Evolutionary conservation across 306 rosid species (phyloP), one percentile per base, ranked within the genome.

Genomic region (Prosopis cineraria): DNA sequence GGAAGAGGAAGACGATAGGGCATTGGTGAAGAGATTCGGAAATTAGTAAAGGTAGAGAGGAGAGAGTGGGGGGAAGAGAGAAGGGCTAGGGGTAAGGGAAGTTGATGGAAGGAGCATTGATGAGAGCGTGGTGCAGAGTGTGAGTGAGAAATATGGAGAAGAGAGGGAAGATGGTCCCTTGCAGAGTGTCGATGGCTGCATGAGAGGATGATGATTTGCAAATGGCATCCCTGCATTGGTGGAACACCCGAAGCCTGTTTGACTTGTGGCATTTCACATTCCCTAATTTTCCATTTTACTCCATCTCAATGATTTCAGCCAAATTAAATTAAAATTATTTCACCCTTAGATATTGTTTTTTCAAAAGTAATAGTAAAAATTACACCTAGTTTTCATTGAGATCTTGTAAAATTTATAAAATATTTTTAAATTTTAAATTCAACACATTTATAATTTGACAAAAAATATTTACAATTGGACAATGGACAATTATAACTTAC

Each of bases 1-100:
- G 31, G 31, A 22, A 55, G 80, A 68, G 69, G 66, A 78, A 72
- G 77, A 30, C 20, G 33, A 55, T 50, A 22, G 73, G 80, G 63
- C 89, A 87, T 88, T 53, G 79, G 69, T 53, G 47, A 48, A 60
- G 83, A 19, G 81, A 70, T 59, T 80, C 78, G 83, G 33, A 70
- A 82, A 72, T 41, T 53, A 63, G 37, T 77, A 24, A 19, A 69
- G n/a, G n/a, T 73, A 16, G 70, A 36, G 30, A 30, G 59, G 17
- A n/a, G n/a, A n/a, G n/a, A n/a, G n/a, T n/a, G n/a, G n/a, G n/a
- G n/a, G n/a, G n/a, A n/a, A n/a, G n/a, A n/a, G n/a, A n/a, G n/a
- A n/a, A n/a, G n/a, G n/a, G n/a, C n/a, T n/a, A 39, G 9, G 9
- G 43, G 75, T 33, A 52, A 27, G 67, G 58, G 83, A 1, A 75